Evolutionary conservation across 441 rosid species (phyloP).

Genomic region (Biscutella laevigata): DNA sequence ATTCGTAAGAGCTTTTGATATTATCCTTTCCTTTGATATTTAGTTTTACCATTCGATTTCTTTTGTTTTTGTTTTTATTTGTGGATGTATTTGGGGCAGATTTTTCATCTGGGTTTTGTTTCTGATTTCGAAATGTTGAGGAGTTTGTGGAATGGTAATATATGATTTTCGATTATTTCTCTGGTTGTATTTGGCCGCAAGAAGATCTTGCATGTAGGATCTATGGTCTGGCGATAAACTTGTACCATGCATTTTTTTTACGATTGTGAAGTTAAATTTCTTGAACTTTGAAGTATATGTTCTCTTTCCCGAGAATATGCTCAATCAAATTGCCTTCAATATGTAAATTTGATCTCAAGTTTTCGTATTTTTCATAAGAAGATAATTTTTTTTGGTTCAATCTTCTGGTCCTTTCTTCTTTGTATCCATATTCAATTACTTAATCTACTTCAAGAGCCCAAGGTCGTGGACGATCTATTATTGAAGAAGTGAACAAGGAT

Average conservation of each 20-base stretch:
- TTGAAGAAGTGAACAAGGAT: slow-evolving; percentile 55
- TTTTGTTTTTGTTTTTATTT: background rate
- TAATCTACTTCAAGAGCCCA: slow-evolving; percentile 32
- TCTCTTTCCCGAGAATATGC: background rate
- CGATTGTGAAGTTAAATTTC: background rate
- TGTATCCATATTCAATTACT: slow-evolving; percentile 27
- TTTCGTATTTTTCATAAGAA: background rate
- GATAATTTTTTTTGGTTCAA: background rate
- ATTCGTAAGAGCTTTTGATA: background rate
- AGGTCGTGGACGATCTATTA: slow-evolving; percentile 26
- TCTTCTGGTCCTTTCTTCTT: background rate
- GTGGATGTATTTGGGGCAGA: background rate
- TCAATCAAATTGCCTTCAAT: background rate
- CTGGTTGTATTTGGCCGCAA: background rate
- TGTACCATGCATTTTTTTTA: slow-evolving; percentile 2
- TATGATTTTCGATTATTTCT: background rate
- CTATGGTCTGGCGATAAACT: background rate
- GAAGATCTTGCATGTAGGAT: slow-evolving; percentile 11
- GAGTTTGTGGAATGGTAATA: background rate
- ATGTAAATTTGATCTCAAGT: background rate
- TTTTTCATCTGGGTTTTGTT: background rate
- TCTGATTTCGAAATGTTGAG: slow-evolving; percentile 3
- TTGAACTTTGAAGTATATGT: background rate
- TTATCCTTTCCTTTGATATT: background rate
- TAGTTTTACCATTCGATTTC: slow-evolving; percentile 6